Conservation (phyloP, 768 basidiomycete genomes). For the Russula vinacea region DNA sequence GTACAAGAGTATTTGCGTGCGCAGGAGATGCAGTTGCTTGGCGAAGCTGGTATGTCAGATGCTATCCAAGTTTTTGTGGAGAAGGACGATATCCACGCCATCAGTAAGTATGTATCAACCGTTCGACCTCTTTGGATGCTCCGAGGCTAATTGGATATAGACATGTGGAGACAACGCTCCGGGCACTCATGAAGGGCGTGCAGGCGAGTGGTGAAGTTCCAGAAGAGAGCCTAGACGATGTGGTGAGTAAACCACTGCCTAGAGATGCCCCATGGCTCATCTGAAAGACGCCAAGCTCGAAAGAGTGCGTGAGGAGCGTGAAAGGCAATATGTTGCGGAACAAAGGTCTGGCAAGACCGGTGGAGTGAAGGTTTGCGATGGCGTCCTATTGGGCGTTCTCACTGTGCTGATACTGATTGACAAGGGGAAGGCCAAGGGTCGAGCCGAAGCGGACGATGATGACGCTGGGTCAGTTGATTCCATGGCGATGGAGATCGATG, state of each 20-base stretch:
- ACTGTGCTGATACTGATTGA: not conserved
- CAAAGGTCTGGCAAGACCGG: conserved; percentile 34
- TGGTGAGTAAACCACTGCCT: conserved; percentile 44
- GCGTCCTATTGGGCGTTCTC: not conserved
- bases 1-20: conserved; percentile 90
- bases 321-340: conserved; percentile 57
- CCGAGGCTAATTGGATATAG: conserved; percentile 38
- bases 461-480: conserved; percentile 59
- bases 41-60: conserved; percentile 86
- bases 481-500: conserved; percentile 73
- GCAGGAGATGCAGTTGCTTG: conserved; percentile 89
- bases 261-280: not conserved
- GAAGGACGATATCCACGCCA: conserved; percentile 94
- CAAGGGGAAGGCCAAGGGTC: conserved; percentile 51
- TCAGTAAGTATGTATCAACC: conserved; percentile 62
- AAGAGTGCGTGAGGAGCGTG: conserved; percentile 68
- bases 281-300: conserved; percentile 46
- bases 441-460: conserved; percentile 49
- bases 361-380: conserved; percentile 10
- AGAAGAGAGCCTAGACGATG: conserved; percentile 73
- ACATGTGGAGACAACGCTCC: conserved; percentile 61
- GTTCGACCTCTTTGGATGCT: not conserved
- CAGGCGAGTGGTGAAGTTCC: conserved; percentile 60
- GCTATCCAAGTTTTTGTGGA: conserved; percentile 96
- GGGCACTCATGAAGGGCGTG: conserved; percentile 63